Percentiles rank a stretch among this genome's conserved stretches.
Conservation (phyloP, 1,284 basidiomycete genomes). For the Marasmius fiardii region DNA sequence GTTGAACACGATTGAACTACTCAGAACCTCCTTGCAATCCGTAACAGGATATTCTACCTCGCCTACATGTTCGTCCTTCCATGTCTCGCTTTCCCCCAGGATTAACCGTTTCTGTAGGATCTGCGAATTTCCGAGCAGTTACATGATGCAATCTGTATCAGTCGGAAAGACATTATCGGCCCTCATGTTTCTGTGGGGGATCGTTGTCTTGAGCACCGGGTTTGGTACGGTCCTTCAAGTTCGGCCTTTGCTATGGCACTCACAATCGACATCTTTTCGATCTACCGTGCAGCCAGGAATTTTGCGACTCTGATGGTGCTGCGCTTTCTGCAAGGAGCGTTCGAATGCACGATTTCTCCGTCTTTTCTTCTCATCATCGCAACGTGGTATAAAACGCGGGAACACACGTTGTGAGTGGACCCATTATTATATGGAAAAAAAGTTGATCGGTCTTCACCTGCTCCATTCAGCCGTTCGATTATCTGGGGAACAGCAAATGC, state of each 20-base stretch:
- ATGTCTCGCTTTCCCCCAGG: no score
- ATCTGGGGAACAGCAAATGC: conserved; percentile 17
- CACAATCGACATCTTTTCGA: conserved; percentile 15
- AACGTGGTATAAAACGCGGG: conserved; percentile 15
- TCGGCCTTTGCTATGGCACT: neutral
- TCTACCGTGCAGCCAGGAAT: conserved; percentile 17
- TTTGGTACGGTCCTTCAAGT: conserved; percentile 6
- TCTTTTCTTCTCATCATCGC: conserved; percentile 15
- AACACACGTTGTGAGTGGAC: conserved; percentile 12
- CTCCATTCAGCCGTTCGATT: conserved; percentile 9
- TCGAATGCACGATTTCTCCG: conserved; percentile 16
- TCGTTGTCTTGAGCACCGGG: conserved; percentile 14
- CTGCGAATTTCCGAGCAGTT: conserved; percentile 14
- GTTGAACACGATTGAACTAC: neutral
- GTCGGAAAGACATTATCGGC: conserved; percentile 15
- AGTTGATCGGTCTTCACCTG: neutral
- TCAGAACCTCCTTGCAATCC: neutral
- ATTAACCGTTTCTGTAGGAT: conserved; percentile 6
- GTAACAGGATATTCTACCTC: conserved; percentile 14
- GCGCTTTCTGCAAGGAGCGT: conserved; percentile 13
- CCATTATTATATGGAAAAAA: neutral
- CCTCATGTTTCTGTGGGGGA: conserved; percentile 15
- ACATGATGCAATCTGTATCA: conserved; percentile 17
- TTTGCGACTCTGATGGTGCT: conserved; percentile 13
- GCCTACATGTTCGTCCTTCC: conserved; percentile 13